Evolutionary conservation across 768 basidiomycete genomes (phyloP).

Genomic region (Lactifluus hygrophoroides): DNA sequence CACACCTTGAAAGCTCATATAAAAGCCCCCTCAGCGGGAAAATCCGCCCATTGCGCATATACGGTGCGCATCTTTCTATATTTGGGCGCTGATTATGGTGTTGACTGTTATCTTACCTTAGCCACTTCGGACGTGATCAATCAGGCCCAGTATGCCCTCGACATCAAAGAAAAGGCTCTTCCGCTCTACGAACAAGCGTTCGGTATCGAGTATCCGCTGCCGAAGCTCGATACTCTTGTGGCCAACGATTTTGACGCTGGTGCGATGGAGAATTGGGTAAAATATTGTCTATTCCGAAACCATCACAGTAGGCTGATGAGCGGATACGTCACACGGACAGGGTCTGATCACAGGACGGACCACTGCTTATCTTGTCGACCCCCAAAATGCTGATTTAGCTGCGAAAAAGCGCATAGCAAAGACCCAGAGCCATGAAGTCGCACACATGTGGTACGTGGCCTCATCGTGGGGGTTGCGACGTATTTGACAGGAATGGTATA

Average conservation of each 20-base stretch:
- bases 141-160: conserved; percentile 80
- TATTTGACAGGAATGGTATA: conserved; percentile 15
- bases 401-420: conserved; percentile 74
- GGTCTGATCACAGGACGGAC: conserved; percentile 88
- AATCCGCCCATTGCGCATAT: conserved; percentile 75
- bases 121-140: conserved; percentile 76
- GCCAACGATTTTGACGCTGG: conserved; percentile 86
- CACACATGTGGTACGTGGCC: conserved; percentile 61
- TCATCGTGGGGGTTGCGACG: background rate
- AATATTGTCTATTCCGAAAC: too few relatives aligned
- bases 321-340: too few relatives aligned
- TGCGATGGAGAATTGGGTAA: conserved; percentile 87
- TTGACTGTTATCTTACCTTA: conserved; percentile 24
- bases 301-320: too few relatives aligned
- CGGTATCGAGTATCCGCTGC: conserved; percentile 85
- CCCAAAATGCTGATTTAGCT: conserved; percentile 57
- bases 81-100: background rate
- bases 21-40: conserved; percentile 73
- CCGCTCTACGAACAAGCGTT: conserved; percentile 92
- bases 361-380: conserved; percentile 69
- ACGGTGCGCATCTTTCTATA: conserved; percentile 41
- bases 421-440: conserved; percentile 80
- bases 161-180: conserved; percentile 72
- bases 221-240: conserved; percentile 90
- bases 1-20: conserved; percentile 65